These are phyloP conservation scores for Malus sylvestris DNA, from an alignment of 306 rosid genomes.

Conservation along the genomic window DNA sequence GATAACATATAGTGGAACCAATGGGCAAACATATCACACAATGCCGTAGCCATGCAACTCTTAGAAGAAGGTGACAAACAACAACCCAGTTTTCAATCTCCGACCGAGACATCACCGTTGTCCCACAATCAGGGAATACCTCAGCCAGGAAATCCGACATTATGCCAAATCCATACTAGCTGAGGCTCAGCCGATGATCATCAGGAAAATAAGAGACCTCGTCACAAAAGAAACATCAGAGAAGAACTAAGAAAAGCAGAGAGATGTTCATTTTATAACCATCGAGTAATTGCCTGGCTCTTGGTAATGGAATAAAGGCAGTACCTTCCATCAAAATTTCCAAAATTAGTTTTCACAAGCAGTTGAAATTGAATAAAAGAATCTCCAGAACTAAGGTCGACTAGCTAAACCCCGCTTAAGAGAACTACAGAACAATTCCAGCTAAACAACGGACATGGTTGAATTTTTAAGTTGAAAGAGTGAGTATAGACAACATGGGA, in stretches of 20 bases:
- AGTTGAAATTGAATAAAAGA: slow-evolving; percentile 1
- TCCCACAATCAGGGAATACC: not conserved
- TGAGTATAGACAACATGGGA: not conserved
- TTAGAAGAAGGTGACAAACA: not conserved
- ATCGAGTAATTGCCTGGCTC: not conserved
- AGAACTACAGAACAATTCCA: not conserved
- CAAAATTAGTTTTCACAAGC: not conserved
- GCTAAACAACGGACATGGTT: not conserved
- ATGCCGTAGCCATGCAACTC: not conserved
- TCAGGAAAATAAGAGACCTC: not conserved
- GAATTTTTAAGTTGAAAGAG: not conserved
- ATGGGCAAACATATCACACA: not conserved
- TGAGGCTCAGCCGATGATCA: not conserved
- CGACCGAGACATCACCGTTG: not conserved
- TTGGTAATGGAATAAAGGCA: not conserved
- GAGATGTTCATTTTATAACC: not conserved
- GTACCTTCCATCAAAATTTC: not conserved
- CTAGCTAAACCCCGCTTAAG: not conserved
- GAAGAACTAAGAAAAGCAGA: not conserved
- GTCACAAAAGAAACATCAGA: not conserved
- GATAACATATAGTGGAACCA: not conserved
- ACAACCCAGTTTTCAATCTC: not conserved
- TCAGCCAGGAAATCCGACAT: not conserved
- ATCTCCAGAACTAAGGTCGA: not conserved
- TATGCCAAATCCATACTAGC: not conserved